Evolutionary conservation across 2,329 filamentous ascomycete genomes (phyloP).

Genomic region (Aspergillus sp.): DNA sequence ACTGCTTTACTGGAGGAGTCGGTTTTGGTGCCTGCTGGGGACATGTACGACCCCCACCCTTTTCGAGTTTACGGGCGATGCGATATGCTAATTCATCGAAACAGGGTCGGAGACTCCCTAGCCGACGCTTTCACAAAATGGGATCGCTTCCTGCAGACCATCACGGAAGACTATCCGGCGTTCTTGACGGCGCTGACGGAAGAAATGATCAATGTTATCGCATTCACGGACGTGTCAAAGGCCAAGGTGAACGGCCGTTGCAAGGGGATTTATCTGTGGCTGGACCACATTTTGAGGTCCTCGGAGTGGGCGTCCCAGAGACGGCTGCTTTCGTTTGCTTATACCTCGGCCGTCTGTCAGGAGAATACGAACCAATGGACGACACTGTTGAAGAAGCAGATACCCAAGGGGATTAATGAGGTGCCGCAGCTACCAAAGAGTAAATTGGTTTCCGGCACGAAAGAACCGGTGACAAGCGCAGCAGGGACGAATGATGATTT

Average conservation of each 20-base stretch:
- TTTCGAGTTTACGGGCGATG: not conserved
- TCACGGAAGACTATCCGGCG: conserved; percentile 33
- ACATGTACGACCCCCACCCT: conserved; percentile 25
- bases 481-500: conserved; percentile 14
- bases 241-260: conserved; percentile 29
- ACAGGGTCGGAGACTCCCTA: conserved; percentile 30
- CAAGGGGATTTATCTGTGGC: conserved; percentile 51
- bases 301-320: conserved; percentile 35
- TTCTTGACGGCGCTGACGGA: conserved; percentile 42
- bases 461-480: not conserved
- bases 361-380: conserved; percentile 35
- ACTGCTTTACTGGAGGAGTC: conserved; percentile 27
- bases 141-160: conserved; percentile 35
- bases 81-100: not conserved
- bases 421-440: not conserved
- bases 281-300: conserved; percentile 47
- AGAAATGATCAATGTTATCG: conserved; percentile 38
- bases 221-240: conserved; percentile 20
- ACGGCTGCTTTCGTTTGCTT: conserved; percentile 29
- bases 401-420: conserved; percentile 15
- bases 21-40: conserved; percentile 25
- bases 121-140: conserved; percentile 32
- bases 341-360: conserved; percentile 35
- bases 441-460: not conserved
- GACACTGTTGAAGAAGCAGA: conserved; percentile 17